A percentile compares a stretch with the other conserved stretches of the same genome.
Conservation (phyloP, 805 yeast genomes). For the Saccharomycopsis amapae region DNA sequence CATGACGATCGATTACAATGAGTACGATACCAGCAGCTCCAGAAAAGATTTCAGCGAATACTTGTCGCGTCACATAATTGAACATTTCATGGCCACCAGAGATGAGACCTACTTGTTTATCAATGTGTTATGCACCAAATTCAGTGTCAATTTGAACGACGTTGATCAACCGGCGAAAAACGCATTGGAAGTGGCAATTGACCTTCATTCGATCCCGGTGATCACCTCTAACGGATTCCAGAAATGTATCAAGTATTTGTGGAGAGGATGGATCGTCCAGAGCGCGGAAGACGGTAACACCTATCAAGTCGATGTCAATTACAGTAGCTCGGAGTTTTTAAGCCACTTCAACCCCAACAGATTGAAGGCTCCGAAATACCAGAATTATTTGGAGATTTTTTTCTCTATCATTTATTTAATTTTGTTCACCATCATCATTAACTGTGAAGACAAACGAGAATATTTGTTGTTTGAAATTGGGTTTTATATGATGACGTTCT, state of each 20-base stretch:
- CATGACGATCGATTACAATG: constrained; percentile 52
- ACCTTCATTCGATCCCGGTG: constrained; percentile 69
- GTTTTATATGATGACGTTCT: constrained; percentile 59
- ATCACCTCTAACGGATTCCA: constrained; percentile 79
- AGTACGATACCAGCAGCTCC: constrained; percentile 52
- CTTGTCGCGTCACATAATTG: constrained; percentile 63
- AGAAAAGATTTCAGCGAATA: constrained; percentile 64
- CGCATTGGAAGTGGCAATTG: constrained; percentile 80
- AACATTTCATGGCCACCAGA: constrained; percentile 34
- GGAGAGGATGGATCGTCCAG: constrained; percentile 91
- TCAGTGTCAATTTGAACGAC: constrained; percentile 54
- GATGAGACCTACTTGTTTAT: constrained; percentile 56
- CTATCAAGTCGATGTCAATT: constrained; percentile 60
- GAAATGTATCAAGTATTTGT: constrained; percentile 79
- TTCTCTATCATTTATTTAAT: constrained; percentile 57
- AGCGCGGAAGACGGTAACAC: constrained; percentile 59
- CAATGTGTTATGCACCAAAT: constrained; percentile 70
- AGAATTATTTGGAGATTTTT: constrained; percentile 61
- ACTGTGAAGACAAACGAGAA: constrained; percentile 22
- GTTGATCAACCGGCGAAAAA: constrained; percentile 54
- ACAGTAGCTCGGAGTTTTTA: constrained; percentile 47
- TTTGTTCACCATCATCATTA: constrained; percentile 49
- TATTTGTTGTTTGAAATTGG: constrained; percentile 43
- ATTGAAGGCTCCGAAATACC: constrained; percentile 78
- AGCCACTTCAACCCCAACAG: constrained; percentile 76